These are phyloP conservation scores for Podochytrium sp. DNA, from an alignment of 192 early-diverging fungal genomes.

Conservation along the genomic window DNA sequence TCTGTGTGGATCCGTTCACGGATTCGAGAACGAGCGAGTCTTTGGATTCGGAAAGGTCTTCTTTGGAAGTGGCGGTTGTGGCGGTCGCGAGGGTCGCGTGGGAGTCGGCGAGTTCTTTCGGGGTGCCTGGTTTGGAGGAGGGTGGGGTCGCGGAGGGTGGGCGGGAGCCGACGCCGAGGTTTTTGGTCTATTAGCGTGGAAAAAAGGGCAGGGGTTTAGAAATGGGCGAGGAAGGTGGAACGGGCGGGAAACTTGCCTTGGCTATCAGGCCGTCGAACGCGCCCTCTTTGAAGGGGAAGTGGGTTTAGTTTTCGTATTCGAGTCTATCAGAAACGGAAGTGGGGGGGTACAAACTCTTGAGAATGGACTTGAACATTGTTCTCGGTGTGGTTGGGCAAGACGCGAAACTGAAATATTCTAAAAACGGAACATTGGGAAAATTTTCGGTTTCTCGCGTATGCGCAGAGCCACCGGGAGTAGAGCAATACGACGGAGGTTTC, in stretches of 20 bases:
- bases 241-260: not conserved
- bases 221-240: not conserved
- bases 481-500: no score
- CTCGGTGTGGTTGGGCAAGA: no score
- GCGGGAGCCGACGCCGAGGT: conserved; percentile 9
- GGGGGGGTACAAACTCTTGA: no score
- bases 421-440: no score
- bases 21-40: not conserved
- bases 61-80: conserved; percentile 17
- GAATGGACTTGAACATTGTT: no score
- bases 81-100: conserved; percentile 21
- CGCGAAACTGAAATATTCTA: no score
- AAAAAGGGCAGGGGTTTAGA: not conserved
- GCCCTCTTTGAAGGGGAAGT: not conserved
- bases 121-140: conserved; percentile 8
- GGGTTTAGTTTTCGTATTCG: not conserved
- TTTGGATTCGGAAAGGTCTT: conserved; percentile 9
- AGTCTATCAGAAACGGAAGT: no score
- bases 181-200: not conserved
- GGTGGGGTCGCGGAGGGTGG: conserved; percentile 5
- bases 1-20: not conserved
- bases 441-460: no score
- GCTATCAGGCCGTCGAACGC: conserved; percentile 23
- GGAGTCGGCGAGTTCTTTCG: conserved; percentile 12
- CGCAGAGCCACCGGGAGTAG: no score